These are phyloP conservation scores for Arabis hirsuta DNA, from an alignment of 345 rosid genomes.

Conservation along the genomic window DNA sequence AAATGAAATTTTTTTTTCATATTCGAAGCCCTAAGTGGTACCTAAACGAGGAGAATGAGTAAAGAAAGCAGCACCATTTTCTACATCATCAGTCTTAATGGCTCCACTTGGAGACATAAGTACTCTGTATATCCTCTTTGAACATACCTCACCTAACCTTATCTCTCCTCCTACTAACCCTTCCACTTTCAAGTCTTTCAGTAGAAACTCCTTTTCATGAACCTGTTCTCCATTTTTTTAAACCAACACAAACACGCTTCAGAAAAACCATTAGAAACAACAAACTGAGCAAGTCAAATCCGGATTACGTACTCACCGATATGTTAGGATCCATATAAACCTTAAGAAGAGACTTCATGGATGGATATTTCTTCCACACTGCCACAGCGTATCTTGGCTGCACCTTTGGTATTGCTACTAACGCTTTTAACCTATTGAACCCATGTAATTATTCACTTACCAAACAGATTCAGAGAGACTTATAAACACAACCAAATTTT, in stretches of 20 bases:
- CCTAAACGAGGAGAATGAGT: background rate
- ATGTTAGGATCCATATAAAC: constrained; percentile 78
- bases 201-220: constrained; percentile 87
- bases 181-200: constrained; percentile 74
- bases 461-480: constrained; percentile 4
- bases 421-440: constrained; percentile 77
- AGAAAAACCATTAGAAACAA: background rate
- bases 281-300: background rate
- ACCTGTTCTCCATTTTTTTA: constrained; percentile 49
- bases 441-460: background rate
- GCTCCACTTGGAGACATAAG: constrained; percentile 75
- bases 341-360: constrained; percentile 91
- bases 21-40: background rate
- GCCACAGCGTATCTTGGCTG: constrained; percentile 92
- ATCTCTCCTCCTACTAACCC: constrained; percentile 71
- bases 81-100: constrained; percentile 83
- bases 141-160: constrained; percentile 84
- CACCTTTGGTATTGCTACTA: constrained; percentile 93
- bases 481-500: background rate
- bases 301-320: constrained; percentile 56
- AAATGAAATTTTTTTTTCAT: no score
- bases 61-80: constrained; percentile 90
- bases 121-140: constrained; percentile 81
- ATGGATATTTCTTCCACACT: constrained; percentile 84
- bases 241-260: constrained; percentile 8